A percentile compares a stretch with the other conserved stretches of the same genome.
phyloP scores from a whole-genome alignment of 805 yeast genomes.

The Hanseniaspora jakobsenii region DNA sequence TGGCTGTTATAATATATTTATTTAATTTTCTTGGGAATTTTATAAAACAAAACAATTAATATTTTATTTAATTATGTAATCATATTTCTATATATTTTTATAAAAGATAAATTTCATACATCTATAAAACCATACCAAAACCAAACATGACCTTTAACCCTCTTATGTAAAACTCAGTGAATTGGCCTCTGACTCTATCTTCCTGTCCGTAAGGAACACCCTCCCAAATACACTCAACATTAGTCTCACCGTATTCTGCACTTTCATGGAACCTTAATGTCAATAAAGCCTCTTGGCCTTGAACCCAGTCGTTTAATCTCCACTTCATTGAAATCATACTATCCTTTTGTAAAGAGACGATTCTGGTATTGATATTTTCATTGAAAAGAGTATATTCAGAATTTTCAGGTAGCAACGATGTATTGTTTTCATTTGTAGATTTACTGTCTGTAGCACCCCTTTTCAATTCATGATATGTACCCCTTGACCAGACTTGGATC shows the following conservation, averaged over 20 bases:
- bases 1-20: too few relatives aligned
- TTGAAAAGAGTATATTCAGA: conserved; percentile 65
- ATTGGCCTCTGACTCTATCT: conserved; percentile 70
- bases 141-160: conserved; percentile 89
- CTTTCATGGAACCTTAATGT: conserved; percentile 45
- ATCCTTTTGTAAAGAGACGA: conserved; percentile 1
- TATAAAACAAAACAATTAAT: neutral
- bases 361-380: conserved; percentile 47
- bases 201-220: conserved; percentile 96
- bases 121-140: conserved; percentile 75
- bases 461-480: conserved; percentile 33
- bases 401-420: conserved; percentile 37
- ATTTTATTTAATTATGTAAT: conserved; percentile 2
- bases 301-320: conserved; percentile 83
- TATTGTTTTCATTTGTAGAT: too few relatives aligned
- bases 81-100: neutral
- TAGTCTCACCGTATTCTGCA: conserved; percentile 77
- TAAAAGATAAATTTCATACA: neutral
- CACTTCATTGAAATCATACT: conserved; percentile 60
- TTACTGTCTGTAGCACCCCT: too few relatives aligned
- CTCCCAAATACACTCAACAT: conserved; percentile 59
- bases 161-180: conserved; percentile 78
- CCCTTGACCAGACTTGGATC: conserved; percentile 81
- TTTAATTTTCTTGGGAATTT: too few relatives aligned
- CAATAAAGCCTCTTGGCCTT: conserved; percentile 65